Conservation (phyloP, 441 rosid species). For the Populus tomentosa region DNA sequence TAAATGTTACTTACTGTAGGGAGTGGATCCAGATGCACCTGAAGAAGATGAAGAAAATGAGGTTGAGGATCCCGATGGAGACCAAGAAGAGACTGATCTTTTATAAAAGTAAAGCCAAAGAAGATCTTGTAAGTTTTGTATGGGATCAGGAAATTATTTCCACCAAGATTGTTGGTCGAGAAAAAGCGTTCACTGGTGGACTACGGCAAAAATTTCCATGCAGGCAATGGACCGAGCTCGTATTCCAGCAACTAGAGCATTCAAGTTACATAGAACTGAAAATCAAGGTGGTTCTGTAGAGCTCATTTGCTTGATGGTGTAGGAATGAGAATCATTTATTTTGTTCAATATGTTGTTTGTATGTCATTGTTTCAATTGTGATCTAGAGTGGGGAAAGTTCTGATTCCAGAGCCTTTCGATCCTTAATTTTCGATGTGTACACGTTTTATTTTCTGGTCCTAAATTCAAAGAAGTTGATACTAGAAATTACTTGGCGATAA, state of each 20-base stretch:
- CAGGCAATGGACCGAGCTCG: neutral
- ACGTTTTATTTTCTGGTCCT: neutral
- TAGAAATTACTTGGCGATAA: neutral
- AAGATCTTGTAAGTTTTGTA: neutral
- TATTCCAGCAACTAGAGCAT: neutral
- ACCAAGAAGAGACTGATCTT: slow-evolving; percentile 85
- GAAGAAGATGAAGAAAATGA: slow-evolving; percentile 97
- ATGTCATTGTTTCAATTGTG: neutral
- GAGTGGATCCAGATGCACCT: slow-evolving; percentile 97
- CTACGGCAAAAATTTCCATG: neutral
- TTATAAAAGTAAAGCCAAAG: slow-evolving; percentile 32
- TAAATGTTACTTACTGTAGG: slow-evolving; percentile 40
- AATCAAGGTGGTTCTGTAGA: neutral
- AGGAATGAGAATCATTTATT: neutral
- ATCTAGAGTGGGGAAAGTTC: neutral
- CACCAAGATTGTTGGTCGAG: neutral
- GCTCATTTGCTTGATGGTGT: neutral
- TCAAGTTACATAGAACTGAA: neutral
- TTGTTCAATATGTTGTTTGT: neutral
- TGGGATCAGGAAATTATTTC: neutral
- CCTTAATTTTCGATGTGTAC: neutral
- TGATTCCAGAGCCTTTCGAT: neutral
- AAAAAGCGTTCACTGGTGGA: neutral
- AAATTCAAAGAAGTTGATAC: neutral
- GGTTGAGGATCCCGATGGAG: slow-evolving; percentile 93